Percentiles rank a stretch among this genome's conserved stretches.
phyloP scores from a whole-genome alignment of 1,284 basidiomycete genomes.

The Pisolithus thermaeus region DNA sequence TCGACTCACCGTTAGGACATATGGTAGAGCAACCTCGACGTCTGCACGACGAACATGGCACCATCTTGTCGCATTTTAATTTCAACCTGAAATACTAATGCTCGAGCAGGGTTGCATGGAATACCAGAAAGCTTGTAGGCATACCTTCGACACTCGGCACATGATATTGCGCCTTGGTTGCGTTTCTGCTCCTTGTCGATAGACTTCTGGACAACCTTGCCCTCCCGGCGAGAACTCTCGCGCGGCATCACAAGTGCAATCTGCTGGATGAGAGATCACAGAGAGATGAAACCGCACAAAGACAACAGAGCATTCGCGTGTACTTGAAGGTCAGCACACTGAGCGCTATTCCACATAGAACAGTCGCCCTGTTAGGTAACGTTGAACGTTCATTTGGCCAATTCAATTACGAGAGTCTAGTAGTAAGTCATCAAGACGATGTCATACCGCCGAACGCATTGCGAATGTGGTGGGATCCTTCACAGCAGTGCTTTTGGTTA shows the following conservation, averaged over 20 bases:
- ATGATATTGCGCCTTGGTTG: constrained; percentile 61
- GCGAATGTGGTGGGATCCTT: too few relatives aligned
- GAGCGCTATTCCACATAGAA: neutral
- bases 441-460: too few relatives aligned
- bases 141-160: constrained; percentile 60
- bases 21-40: constrained; percentile 68
- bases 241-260: constrained; percentile 19
- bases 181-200: constrained; percentile 54
- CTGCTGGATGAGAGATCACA: neutral
- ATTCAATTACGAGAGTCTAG: too few relatives aligned
- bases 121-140: constrained; percentile 13
- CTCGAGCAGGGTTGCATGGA: neutral
- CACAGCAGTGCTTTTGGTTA: too few relatives aligned
- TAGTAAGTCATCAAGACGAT: too few relatives aligned
- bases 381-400: neutral
- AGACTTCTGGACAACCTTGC: constrained; percentile 26
- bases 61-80: constrained; percentile 70
- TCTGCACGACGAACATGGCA: constrained; percentile 71
- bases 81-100: constrained; percentile 44
- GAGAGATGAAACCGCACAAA: neutral
- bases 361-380: neutral
- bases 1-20: constrained; percentile 58
- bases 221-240: constrained; percentile 22
- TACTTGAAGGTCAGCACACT: neutral
- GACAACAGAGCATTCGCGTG: neutral